Evolutionary conservation across 352 stramenopile genomes (phyloP), one percentile per base, ranked within the genome.

Genomic region (Stramenopiles sp.): DNA sequence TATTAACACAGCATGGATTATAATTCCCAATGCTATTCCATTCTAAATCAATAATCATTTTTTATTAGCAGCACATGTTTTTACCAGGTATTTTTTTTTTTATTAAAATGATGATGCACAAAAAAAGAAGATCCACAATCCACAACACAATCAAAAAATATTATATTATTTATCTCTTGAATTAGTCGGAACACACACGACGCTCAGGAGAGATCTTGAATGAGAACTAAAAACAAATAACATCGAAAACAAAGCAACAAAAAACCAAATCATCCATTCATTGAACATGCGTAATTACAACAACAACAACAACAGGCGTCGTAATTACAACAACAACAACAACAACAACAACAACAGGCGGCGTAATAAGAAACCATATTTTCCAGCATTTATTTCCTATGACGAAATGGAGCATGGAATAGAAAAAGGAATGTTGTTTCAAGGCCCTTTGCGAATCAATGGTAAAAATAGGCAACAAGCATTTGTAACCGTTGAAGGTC

Each of bases 361-460:
- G 38, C 4, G 13, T 13, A 4, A 53, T 4, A 53, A 13, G 38
- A 53, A 53, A 53, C 38, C 38, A 4, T 53, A 53, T 53, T 53
- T 53, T 13, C 38, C 38, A 13, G 4, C 38, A 13, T 53, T 53
- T 53, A 53, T 53, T 13, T 53, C 38, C 38, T 53, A 13, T 53
- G 38, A 53, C 13, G 38, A 53, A 53, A 53, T 53, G 38, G 38
- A 53, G 38, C 38, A 53, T 53, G 80, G 23, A 78, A 77, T 88
- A 31, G 80, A 80, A 31, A 74, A 78, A 32, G 84, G 85, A 0
- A 80, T 80, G 29, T 31, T 87, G 6, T 79, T 83, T 63, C 84
- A 91, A 78, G 90, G 90, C 74, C 89, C 86, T 32, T 80, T 94
- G 20, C 88, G 90, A 0, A 84, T 93, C 30, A 94, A 93, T 73